Conservation (phyloP, 169 alveolate genomes). For the Cyclospora cayetanensis region DNA sequence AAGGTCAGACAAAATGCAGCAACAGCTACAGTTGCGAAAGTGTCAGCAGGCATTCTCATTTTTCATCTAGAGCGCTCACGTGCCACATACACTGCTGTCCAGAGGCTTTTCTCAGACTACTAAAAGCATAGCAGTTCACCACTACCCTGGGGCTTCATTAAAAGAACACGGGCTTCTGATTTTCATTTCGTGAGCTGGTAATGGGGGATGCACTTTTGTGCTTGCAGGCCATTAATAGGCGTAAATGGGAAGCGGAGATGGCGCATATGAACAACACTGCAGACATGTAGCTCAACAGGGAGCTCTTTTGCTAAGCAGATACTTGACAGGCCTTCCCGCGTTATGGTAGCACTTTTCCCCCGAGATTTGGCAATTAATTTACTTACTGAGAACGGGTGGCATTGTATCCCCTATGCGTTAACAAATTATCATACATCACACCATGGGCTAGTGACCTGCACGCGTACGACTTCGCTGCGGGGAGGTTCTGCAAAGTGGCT, state of each 20-base stretch:
- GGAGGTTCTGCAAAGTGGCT: too few relatives aligned
- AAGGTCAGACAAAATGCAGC: too few relatives aligned
- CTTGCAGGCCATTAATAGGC: slow-evolving; percentile 55
- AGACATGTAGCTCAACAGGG: slow-evolving; percentile 43
- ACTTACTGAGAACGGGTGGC: too few relatives aligned
- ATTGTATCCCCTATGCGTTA: too few relatives aligned
- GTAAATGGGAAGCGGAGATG: slow-evolving; percentile 43
- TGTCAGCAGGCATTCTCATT: background rate
- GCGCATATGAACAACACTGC: slow-evolving; percentile 70
- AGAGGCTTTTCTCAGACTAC: background rate
- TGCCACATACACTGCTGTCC: background rate
- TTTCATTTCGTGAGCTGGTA: background rate
- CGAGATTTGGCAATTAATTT: too few relatives aligned
- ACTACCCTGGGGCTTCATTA: background rate
- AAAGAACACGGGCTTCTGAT: background rate
- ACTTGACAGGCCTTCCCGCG: too few relatives aligned
- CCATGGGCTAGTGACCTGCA: too few relatives aligned
- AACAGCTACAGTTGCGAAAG: background rate
- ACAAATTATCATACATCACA: too few relatives aligned
- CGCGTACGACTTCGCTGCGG: too few relatives aligned
- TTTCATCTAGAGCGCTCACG: background rate
- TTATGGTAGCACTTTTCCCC: too few relatives aligned
- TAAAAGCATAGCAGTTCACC: background rate
- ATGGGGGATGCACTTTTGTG: background rate
- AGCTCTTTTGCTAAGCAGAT: too few relatives aligned